A percentile compares a stretch with the other conserved stretches of the same genome.
phyloP scores from a whole-genome alignment of 352 stramenopile species.

The Pythium aristosporum region DNA sequence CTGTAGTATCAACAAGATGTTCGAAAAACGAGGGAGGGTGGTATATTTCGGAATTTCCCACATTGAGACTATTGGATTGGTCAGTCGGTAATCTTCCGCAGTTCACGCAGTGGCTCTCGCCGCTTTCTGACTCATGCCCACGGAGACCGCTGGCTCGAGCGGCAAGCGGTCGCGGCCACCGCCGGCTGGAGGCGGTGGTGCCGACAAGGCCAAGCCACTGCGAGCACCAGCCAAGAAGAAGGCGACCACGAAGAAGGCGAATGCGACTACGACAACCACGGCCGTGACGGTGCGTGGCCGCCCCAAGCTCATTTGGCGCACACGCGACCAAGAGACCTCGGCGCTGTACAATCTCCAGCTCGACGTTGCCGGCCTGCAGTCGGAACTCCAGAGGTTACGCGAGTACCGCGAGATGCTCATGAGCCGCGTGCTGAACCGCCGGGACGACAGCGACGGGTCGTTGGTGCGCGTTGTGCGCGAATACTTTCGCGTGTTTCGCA shows the following conservation, averaged over 20 bases:
- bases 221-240: background rate
- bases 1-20: no score
- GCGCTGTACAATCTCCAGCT: conserved; percentile 59
- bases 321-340: conserved; percentile 53
- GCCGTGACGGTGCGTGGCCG: conserved; percentile 2
- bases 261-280: background rate
- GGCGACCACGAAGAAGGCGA: conserved; percentile 1
- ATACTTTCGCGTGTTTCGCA: conserved; percentile 58
- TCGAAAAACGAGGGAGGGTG: background rate
- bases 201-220: background rate
- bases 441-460: conserved; percentile 41
- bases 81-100: background rate
- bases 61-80: background rate
- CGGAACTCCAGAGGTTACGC: conserved; percentile 41
- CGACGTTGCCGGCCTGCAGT: conserved; percentile 43
- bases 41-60: no score
- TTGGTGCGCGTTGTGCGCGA: conserved; percentile 50
- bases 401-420: conserved; percentile 36
- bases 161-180: background rate
- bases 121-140: background rate
- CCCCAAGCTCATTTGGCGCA: conserved; percentile 54
- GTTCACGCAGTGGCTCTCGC: background rate
- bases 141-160: background rate
- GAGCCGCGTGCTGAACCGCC: conserved; percentile 35
- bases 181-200: background rate